phyloP scores from a whole-genome alignment of 768 basidiomycete species.

The Dacryopinax spathularia region DNA sequence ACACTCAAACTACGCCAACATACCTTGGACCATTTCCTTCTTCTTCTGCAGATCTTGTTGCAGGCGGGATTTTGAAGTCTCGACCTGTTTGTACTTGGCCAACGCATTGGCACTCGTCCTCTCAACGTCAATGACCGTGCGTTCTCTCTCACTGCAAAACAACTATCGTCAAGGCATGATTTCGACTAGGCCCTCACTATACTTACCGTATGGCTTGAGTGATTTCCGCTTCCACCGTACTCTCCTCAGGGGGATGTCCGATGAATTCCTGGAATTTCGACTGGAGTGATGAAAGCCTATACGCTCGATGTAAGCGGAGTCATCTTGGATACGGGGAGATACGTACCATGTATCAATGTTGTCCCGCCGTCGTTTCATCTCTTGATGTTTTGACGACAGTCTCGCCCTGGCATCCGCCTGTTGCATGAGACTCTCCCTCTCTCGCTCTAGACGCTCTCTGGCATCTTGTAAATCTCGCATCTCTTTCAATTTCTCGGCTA shows the following conservation, averaged over 20 bases:
- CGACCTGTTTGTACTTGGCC: conserved; percentile 46
- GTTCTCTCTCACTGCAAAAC: conserved; percentile 48
- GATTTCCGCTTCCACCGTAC: not conserved
- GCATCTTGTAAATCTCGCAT: conserved; percentile 50
- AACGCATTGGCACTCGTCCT: conserved; percentile 29
- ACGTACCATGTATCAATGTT: conserved; percentile 60
- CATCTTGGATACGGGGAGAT: not conserved
- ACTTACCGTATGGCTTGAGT: not conserved
- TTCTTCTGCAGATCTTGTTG: conserved; percentile 50
- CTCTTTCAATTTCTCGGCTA: conserved; percentile 40
- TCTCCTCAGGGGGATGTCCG: conserved; percentile 39
- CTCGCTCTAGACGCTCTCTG: conserved; percentile 53
- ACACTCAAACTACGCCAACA: conserved; percentile 6
- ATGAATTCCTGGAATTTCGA: conserved; percentile 50
- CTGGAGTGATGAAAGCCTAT: conserved; percentile 51
- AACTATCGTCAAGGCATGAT: not conserved
- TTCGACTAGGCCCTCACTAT: not conserved
- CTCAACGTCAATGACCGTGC: conserved; percentile 37
- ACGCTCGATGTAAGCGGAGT: not conserved
- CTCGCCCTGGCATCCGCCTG: conserved; percentile 74
- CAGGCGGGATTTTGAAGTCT: conserved; percentile 45
- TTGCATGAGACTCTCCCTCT: conserved; percentile 52
- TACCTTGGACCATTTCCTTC: conserved; percentile 49
- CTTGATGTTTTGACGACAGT: conserved; percentile 56
- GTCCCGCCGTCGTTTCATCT: conserved; percentile 45